Conservation (phyloP, 2,329 filamentous ascomycete genomes). For the Claviceps digitariae region DNA sequence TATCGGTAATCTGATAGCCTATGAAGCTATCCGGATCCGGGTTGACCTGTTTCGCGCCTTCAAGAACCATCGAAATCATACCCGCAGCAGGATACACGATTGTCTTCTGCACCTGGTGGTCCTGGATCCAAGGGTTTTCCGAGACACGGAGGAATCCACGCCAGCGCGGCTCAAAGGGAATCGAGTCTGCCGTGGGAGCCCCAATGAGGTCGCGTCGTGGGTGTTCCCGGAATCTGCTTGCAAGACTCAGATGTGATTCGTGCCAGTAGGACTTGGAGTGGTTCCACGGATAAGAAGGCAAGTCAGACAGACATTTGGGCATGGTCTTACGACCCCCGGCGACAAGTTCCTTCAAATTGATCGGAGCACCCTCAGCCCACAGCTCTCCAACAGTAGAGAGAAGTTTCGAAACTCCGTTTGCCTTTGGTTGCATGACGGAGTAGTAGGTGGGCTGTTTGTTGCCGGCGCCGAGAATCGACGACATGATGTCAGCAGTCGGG, state of each 20-base stretch:
- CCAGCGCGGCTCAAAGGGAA: constrained; percentile 33
- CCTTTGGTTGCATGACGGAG: constrained; percentile 15
- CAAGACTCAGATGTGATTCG: constrained; percentile 32
- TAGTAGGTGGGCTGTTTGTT: constrained; percentile 11
- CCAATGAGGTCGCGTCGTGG: constrained; percentile 39
- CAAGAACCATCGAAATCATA: constrained; percentile 34
- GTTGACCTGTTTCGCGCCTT: constrained; percentile 29
- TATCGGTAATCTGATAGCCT: constrained; percentile 30
- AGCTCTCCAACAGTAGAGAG: constrained; percentile 21
- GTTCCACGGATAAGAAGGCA: constrained; percentile 43
- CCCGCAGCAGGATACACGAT: constrained; percentile 38
- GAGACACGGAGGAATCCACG: constrained; percentile 32
- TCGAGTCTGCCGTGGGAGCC: constrained; percentile 27
- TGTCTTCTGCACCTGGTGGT: constrained; percentile 37
- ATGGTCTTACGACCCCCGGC: constrained; percentile 7
- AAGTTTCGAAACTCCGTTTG: constrained; percentile 12
- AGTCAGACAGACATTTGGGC: constrained; percentile 25
- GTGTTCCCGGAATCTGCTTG: constrained; percentile 29
- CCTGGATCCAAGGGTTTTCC: constrained; percentile 38
- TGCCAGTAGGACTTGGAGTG: constrained; percentile 39
- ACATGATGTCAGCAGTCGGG: constrained; percentile 23
- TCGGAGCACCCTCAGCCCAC: constrained; percentile 21
- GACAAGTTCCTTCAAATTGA: constrained; percentile 20
- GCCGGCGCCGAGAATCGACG: constrained; percentile 4
- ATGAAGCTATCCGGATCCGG: constrained; percentile 11